A percentile compares a stretch with the other conserved stretches of the same genome.
These are phyloP conservation scores for Abelmoschus esculentus DNA, from an alignment of 345 rosid species.

Conservation along the genomic window DNA sequence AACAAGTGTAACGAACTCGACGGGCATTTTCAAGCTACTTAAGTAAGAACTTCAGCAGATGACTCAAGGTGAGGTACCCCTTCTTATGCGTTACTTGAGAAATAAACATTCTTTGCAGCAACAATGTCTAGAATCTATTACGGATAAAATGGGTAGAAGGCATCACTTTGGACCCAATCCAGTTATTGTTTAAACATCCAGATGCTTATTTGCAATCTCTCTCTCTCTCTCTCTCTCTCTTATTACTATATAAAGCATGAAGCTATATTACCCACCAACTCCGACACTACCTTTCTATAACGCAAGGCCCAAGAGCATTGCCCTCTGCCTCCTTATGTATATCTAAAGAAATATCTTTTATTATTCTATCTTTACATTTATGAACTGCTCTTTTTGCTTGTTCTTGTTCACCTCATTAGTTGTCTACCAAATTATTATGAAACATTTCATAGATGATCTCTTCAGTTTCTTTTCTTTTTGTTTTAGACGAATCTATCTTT, in stretches of 20 bases:
- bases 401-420: background rate
- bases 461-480: background rate
- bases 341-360: background rate
- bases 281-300: background rate
- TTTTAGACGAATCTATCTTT: background rate
- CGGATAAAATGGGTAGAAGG: background rate
- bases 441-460: background rate
- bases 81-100: background rate
- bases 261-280: conserved; percentile 1
- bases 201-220: background rate
- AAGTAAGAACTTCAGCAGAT: background rate
- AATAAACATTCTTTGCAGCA: background rate
- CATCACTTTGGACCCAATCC: background rate
- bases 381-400: background rate
- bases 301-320: background rate
- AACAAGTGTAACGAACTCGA: background rate
- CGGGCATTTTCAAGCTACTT: background rate
- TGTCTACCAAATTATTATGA: background rate
- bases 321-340: background rate
- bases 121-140: background rate
- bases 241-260: background rate
- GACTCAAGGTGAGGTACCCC: background rate
- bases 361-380: background rate
- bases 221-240: background rate
- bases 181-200: background rate